Percentiles rank a stretch among this genome's conserved stretches.
Evolutionary conservation across 768 basidiomycete genomes (phyloP).

Genomic region (Scleroderma bovista): DNA sequence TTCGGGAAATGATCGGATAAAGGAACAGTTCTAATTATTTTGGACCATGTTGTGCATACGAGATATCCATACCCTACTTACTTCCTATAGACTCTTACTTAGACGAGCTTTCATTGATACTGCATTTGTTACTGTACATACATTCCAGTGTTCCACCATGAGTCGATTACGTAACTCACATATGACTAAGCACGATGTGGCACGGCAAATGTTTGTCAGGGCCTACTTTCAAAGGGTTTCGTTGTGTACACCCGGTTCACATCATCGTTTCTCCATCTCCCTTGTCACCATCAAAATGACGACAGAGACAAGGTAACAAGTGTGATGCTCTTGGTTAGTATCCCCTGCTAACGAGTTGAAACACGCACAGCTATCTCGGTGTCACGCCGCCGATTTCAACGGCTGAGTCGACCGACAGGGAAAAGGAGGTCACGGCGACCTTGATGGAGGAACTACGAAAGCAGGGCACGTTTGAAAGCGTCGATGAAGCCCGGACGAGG

Average conservation of each 20-base stretch:
- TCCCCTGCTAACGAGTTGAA: constrained; percentile 10
- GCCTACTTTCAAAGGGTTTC: too few species aligned
- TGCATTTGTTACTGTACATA: neutral
- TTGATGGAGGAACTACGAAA: constrained; percentile 87
- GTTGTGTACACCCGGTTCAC: too few species aligned
- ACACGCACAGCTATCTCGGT: constrained; percentile 55
- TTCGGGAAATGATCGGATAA: constrained; percentile 15
- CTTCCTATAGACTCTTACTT: neutral
- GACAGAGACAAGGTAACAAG: constrained; percentile 36
- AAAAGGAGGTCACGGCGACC: constrained; percentile 77
- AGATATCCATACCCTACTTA: neutral
- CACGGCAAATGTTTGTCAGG: neutral
- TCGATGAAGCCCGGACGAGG: constrained; percentile 85
- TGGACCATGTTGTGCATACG: neutral
- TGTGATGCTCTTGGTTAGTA: constrained; percentile 3
- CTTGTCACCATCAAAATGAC: constrained; percentile 26
- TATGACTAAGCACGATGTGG: neutral
- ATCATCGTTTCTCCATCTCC: neutral
- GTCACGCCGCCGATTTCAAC: constrained; percentile 85
- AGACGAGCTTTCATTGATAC: neutral
- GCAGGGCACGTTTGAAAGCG: constrained; percentile 85
- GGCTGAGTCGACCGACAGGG: constrained; percentile 65
- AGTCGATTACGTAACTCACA: neutral
- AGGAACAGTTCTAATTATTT: neutral
- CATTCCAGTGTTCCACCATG: too few species aligned